phyloP scores from a whole-genome alignment of 192 early-diverging fungal species.

The Coemansia erecta region DNA sequence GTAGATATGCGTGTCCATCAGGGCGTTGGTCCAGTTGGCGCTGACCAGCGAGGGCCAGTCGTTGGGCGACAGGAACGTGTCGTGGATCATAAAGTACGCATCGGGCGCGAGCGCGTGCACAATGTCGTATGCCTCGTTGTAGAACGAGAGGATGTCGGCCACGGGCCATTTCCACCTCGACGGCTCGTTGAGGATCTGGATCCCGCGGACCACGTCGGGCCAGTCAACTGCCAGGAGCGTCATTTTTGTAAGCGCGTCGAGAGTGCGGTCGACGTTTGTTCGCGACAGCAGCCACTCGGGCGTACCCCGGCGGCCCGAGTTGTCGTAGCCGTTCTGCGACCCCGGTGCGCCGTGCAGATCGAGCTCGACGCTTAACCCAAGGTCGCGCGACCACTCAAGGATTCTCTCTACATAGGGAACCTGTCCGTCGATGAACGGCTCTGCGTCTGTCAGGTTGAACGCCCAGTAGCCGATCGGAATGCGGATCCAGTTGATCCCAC shows the following conservation, averaged over 20 bases:
- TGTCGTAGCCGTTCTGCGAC: slow-evolving; percentile 62
- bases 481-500: slow-evolving; percentile 56
- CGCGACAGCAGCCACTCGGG: slow-evolving; percentile 50
- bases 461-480: slow-evolving; percentile 64
- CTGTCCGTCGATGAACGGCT: slow-evolving; percentile 54
- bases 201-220: slow-evolving; percentile 41
- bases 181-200: slow-evolving; percentile 53
- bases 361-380: slow-evolving; percentile 55
- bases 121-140: slow-evolving; percentile 52
- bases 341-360: slow-evolving; percentile 61
- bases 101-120: slow-evolving; percentile 28
- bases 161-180: slow-evolving; percentile 46
- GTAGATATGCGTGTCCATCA: slow-evolving; percentile 57
- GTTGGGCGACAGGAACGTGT: slow-evolving; percentile 49
- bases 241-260: slow-evolving; percentile 55
- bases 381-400: slow-evolving; percentile 54
- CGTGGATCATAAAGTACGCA: slow-evolving; percentile 47
- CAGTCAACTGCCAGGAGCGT: slow-evolving; percentile 54
- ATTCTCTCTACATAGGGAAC: slow-evolving; percentile 55
- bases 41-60: slow-evolving; percentile 39
- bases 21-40: slow-evolving; percentile 42
- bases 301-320: slow-evolving; percentile 52
- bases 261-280: slow-evolving; percentile 55
- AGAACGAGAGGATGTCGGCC: slow-evolving; percentile 38
- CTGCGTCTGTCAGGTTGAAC: slow-evolving; percentile 53